phyloP scores from a whole-genome alignment of 73 alveolate genomes.

The Halteria grandinella region DNA sequence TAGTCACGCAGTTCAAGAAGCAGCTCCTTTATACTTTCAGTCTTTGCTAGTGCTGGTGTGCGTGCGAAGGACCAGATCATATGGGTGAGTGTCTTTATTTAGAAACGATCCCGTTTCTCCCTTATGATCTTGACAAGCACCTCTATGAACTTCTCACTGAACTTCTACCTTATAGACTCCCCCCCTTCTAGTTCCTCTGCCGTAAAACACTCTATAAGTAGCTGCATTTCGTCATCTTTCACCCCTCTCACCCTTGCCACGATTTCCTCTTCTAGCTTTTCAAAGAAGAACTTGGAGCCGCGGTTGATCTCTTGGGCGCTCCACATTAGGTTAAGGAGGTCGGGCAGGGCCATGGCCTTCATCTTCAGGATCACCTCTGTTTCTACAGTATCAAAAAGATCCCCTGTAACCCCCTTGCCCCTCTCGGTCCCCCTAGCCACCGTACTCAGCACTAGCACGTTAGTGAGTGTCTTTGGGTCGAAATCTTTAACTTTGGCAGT shows the following conservation, averaged over 20 bases:
- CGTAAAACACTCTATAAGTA: constrained; percentile 34
- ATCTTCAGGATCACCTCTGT: constrained; percentile 16
- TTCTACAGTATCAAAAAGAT: constrained; percentile 14
- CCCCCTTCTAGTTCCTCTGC: too few species aligned
- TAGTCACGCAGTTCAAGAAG: background rate
- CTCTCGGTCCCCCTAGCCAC: background rate
- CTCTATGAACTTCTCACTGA: constrained; percentile 9
- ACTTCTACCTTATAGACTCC: too few species aligned
- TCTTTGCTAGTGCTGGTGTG: too few species aligned
- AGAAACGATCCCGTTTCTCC: constrained; percentile 23
- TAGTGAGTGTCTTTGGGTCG: constrained; percentile 4
- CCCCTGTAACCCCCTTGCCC: background rate
- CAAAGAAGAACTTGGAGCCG: constrained; percentile 15
- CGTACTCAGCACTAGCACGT: constrained; percentile 23
- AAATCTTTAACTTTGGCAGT: constrained; percentile 33
- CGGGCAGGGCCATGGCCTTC: constrained; percentile 12
- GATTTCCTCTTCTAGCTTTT: constrained; percentile 15
- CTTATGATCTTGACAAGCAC: constrained; percentile 6
- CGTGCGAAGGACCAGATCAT: constrained; percentile 17
- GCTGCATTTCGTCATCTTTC: constrained; percentile 39
- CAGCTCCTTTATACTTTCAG: background rate
- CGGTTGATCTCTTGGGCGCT: constrained; percentile 22
- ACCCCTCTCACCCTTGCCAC: constrained; percentile 1
- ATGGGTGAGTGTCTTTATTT: constrained; percentile 19
- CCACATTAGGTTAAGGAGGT: constrained; percentile 43